Evolutionary conservation across 345 rosid genomes (phyloP).

Genomic region (Aquilaria sinensis): DNA sequence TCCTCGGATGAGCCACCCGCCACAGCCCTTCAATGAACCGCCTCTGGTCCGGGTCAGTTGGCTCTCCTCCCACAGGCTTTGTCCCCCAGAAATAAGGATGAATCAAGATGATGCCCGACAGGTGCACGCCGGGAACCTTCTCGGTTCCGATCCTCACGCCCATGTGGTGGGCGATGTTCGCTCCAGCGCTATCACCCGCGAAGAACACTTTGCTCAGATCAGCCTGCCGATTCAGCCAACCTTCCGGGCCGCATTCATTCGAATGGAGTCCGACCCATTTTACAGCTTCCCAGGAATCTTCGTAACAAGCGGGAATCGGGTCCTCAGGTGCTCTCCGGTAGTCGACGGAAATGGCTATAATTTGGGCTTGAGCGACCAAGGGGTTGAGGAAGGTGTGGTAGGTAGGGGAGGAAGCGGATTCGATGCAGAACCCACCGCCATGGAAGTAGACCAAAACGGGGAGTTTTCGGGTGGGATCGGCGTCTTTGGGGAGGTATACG

Average conservation of each 20-base stretch:
- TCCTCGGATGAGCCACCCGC: conserved; percentile 24
- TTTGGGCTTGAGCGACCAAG: conserved; percentile 23
- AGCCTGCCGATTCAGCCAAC: conserved; percentile 37
- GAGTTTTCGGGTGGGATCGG: conserved; percentile 15
- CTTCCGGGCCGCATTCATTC: conserved; percentile 30
- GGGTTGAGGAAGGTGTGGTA: conserved; percentile 24
- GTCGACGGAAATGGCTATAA: conserved; percentile 40
- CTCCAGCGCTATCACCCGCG: conserved; percentile 68
- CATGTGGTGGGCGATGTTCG: conserved; percentile 39
- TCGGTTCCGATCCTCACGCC: conserved; percentile 24
- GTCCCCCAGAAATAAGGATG: too few relatives aligned
- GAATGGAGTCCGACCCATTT: conserved; percentile 45
- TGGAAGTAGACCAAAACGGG: conserved; percentile 49
- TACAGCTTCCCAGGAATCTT: conserved; percentile 48
- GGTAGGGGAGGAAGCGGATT: conserved; percentile 32
- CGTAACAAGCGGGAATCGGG: conserved; percentile 43
- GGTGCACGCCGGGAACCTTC: conserved; percentile 6
- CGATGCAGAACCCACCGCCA: conserved; percentile 46
- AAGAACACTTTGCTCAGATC: conserved; percentile 36
- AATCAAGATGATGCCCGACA: too few relatives aligned
- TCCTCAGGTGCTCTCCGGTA: conserved; percentile 62
- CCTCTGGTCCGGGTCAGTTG: too few relatives aligned
- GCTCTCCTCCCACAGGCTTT: too few relatives aligned
- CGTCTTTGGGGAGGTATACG: conserved; percentile 17
- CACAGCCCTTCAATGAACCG: conserved; percentile 7